Conservation (phyloP, 148 eudicot species). For the Rhododendron ovatum region DNA sequence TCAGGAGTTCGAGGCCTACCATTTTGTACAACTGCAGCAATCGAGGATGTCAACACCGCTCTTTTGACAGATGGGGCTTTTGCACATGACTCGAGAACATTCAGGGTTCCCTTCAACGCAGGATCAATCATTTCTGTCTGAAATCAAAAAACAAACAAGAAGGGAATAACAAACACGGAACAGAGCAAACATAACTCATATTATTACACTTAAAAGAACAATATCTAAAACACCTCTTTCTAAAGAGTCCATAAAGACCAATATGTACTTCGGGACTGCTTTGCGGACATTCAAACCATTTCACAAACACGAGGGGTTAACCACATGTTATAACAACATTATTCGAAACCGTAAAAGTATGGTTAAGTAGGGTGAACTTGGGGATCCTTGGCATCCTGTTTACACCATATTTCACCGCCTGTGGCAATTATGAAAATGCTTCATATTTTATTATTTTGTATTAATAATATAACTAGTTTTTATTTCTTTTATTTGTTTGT, state of each 20-base stretch:
- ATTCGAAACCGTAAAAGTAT: neutral
- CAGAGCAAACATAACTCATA: neutral
- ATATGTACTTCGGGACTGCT: neutral
- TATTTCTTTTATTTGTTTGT: too few species aligned
- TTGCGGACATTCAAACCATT: neutral
- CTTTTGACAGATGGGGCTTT: slow-evolving; percentile 39
- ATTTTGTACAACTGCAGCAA: slow-evolving; percentile 37
- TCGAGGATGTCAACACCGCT: slow-evolving; percentile 59
- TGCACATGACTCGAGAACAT: slow-evolving; percentile 54
- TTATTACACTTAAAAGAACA: neutral
- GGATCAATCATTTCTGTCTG: slow-evolving; percentile 67
- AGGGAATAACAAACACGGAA: neutral
- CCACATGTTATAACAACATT: neutral
- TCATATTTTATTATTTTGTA: too few species aligned
- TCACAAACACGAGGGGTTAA: neutral
- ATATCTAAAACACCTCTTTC: neutral
- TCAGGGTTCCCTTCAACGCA: slow-evolving; percentile 64
- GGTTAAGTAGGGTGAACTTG: neutral
- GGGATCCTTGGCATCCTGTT: neutral
- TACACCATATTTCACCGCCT: too few species aligned
- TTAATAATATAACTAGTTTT: too few species aligned
- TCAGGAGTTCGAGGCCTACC: slow-evolving; percentile 37
- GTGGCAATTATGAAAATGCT: too few species aligned
- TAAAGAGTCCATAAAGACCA: neutral
- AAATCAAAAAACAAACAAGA: neutral